Conservation (phyloP, 2,329 filamentous ascomycete genomes). For the Ascocoryne sarcoides region DNA sequence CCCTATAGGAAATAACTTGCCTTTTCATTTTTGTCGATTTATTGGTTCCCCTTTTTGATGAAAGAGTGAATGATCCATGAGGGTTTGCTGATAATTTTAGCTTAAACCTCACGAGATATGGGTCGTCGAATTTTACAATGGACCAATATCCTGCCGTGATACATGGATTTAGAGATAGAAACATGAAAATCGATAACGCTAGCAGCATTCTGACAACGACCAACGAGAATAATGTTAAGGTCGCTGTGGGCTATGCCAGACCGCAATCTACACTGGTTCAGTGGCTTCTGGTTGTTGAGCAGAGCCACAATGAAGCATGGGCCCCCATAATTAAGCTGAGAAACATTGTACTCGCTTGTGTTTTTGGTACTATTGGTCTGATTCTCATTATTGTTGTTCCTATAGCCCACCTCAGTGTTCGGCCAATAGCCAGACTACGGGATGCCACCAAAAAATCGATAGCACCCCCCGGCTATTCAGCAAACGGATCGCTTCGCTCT, state of each 20-base stretch:
- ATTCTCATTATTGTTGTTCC: slow-evolving; percentile 66
- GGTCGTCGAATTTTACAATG: slow-evolving; percentile 45
- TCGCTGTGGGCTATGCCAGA: slow-evolving; percentile 75
- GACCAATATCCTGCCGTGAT: slow-evolving; percentile 54
- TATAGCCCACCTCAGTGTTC: slow-evolving; percentile 71
- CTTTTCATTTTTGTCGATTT: too few species aligned
- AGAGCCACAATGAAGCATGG: slow-evolving; percentile 65
- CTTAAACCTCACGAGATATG: slow-evolving; percentile 29
- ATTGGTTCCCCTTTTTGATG: too few species aligned
- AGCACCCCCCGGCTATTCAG: slow-evolving; percentile 26
- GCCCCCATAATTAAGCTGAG: slow-evolving; percentile 66
- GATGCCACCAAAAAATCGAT: slow-evolving; percentile 27
- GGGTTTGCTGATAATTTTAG: slow-evolving; percentile 7
- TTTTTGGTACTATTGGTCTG: slow-evolving; percentile 72
- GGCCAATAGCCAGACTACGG: slow-evolving; percentile 45
- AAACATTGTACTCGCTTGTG: slow-evolving; percentile 71
- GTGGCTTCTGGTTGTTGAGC: slow-evolving; percentile 78
- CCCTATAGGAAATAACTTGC: too few species aligned
- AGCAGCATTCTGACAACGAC: slow-evolving; percentile 57
- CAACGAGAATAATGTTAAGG: slow-evolving; percentile 61
- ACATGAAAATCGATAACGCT: slow-evolving; percentile 51
- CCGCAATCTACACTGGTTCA: slow-evolving; percentile 60
- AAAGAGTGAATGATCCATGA: too few species aligned
- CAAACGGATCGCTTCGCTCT: slow-evolving; percentile 24
- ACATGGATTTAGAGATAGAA: slow-evolving; percentile 46